Evolutionary conservation across 2,329 filamentous ascomycete genomes (phyloP).

Genomic region (Thielaviopsis musarum): DNA sequence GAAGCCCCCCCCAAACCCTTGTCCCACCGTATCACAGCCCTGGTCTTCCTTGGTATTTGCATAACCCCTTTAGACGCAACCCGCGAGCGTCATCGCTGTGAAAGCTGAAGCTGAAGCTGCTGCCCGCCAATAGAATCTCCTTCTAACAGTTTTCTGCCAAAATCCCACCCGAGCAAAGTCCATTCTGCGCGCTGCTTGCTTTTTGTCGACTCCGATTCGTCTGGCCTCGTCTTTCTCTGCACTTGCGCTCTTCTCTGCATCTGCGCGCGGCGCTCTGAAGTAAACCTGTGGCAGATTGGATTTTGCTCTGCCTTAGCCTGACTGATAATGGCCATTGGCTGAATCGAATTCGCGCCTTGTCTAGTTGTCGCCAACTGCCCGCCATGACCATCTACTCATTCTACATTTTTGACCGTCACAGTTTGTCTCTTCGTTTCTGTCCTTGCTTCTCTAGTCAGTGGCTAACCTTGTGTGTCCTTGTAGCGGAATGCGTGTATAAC

Average conservation of each 20-base stretch:
- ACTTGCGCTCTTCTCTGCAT: neutral
- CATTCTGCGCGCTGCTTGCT: neutral
- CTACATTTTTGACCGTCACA: slow-evolving; percentile 98
- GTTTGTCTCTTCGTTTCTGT: slow-evolving; percentile 32
- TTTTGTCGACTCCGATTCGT: neutral
- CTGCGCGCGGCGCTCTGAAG: neutral
- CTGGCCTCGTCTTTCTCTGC: neutral
- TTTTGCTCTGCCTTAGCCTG: neutral
- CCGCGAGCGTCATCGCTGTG: neutral
- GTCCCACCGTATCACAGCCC: neutral
- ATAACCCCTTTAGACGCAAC: neutral
- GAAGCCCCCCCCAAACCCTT: no score
- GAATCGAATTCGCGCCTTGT: slow-evolving; percentile 1
- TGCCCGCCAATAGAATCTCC: neutral
- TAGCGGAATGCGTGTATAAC: slow-evolving; percentile 95
- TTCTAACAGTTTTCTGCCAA: no score
- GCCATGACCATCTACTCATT: slow-evolving; percentile 91
- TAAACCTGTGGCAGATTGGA: neutral
- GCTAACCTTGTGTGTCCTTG: neutral
- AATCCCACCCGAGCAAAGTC: no score
- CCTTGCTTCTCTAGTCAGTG: neutral
- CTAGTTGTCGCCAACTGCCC: slow-evolving; percentile 11
- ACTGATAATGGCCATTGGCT: slow-evolving; percentile 1
- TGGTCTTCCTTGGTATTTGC: neutral
- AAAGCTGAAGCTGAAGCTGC: neutral